Percentiles rank a stretch among this genome's conserved stretches.
Evolutionary conservation across 169 alveolate genomes (phyloP).

Genomic region (Plasmodium vivax): DNA sequence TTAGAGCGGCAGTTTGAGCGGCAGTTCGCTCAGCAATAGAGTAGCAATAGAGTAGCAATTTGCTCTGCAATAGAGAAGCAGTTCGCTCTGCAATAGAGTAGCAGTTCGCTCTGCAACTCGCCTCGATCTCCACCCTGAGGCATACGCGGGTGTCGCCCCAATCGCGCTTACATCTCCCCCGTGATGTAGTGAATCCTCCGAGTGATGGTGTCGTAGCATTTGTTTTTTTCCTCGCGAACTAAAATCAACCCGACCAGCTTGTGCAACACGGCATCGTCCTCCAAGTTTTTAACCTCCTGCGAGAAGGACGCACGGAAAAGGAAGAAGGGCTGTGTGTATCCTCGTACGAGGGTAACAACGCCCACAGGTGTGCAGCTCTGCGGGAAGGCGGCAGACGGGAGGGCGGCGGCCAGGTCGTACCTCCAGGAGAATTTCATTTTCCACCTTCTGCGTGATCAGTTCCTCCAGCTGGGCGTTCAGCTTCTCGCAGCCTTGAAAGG

Average conservation of each 20-base stretch:
- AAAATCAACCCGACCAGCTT: conserved; percentile 46
- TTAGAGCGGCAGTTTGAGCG: too few species aligned
- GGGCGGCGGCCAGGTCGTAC: not conserved
- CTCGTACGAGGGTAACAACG: not conserved
- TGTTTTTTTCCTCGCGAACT: conserved; percentile 47
- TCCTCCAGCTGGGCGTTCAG: conserved; percentile 58
- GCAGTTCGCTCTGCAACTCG: not conserved
- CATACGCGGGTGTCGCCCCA: not conserved
- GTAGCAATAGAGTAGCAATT: too few species aligned
- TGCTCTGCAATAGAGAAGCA: too few species aligned
- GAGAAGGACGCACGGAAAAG: not conserved
- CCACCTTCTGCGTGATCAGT: conserved; percentile 64
- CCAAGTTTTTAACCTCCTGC: conserved; percentile 55
- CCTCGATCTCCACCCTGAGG: not conserved
- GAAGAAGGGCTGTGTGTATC: not conserved
- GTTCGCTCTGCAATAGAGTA: too few species aligned
- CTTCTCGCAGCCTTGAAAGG: conserved; percentile 58
- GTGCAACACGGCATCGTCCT: conserved; percentile 45
- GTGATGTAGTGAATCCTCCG: conserved; percentile 49
- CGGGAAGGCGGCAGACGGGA: not conserved
- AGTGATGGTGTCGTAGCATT: conserved; percentile 53
- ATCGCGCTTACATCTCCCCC: conserved; percentile 34
- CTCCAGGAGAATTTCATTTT: conserved; percentile 67
- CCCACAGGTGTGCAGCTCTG: not conserved
- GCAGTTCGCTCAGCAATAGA: too few species aligned